Conservation (phyloP, 2,329 filamentous ascomycete genomes). For the Thelonectria discophora region DNA sequence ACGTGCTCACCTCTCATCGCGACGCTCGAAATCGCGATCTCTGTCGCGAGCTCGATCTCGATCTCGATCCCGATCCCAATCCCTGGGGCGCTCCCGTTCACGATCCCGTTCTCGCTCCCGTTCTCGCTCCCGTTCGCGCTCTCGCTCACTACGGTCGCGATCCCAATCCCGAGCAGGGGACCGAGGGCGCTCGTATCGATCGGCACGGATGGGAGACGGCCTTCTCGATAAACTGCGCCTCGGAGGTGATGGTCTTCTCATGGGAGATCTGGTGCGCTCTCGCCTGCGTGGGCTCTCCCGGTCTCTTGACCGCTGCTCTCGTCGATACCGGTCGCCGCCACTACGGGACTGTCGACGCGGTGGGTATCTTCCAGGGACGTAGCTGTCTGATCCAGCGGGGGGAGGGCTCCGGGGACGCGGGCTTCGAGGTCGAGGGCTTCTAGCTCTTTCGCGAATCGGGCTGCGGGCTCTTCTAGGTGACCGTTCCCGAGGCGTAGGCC, state of each 20-base stretch:
- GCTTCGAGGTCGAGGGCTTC: slow-evolving; percentile 52
- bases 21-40: slow-evolving; percentile 51
- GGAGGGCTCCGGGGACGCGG: slow-evolving; percentile 50
- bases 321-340: slow-evolving; percentile 52
- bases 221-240: slow-evolving; percentile 51
- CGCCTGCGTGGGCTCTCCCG: slow-evolving; percentile 50
- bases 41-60: slow-evolving; percentile 45
- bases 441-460: slow-evolving; percentile 43
- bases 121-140: slow-evolving; percentile 48
- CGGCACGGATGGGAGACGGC: slow-evolving; percentile 48
- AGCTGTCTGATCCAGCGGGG: slow-evolving; percentile 54
- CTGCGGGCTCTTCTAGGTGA: slow-evolving; percentile 52
- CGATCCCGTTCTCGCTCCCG: slow-evolving; percentile 46
- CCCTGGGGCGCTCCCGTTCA: slow-evolving; percentile 40
- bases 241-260: slow-evolving; percentile 50
- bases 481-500: slow-evolving; percentile 63
- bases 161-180: slow-evolving; percentile 51
- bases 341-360: slow-evolving; percentile 54
- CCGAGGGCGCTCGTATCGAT: slow-evolving; percentile 51
- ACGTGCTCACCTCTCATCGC: slow-evolving; percentile 52
- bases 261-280: slow-evolving; percentile 49
- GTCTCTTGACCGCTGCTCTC: slow-evolving; percentile 54
- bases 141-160: slow-evolving; percentile 41
- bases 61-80: slow-evolving; percentile 43
- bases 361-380: slow-evolving; percentile 56